Evolutionary conservation across 345 rosid genomes (phyloP), one percentile per base, ranked within the genome.

Genomic region (Streptanthus diversifolius): DNA sequence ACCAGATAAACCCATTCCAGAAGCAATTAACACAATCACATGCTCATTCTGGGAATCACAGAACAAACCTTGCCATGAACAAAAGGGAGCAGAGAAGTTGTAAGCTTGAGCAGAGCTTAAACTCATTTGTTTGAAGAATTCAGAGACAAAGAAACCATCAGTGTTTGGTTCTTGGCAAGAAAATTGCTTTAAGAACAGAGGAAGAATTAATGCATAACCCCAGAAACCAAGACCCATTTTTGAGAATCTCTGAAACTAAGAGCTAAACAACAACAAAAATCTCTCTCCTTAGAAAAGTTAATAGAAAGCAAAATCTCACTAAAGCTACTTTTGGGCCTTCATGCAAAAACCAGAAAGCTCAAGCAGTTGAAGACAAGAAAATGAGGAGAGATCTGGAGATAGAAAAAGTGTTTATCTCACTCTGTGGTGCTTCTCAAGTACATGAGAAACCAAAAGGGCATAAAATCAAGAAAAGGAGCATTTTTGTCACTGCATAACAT

Each of bases 71-170:
- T 45, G 71, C 98, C 93, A 86, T 56, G 87, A 82, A 79, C 98
- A 93, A 33, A 88, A 73, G 2, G 88, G 72, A 43, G 82, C 78
- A 71, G 93, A 85, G 58, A 82, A 82, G 79, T 82, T 79, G 75
- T 79, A 73, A 63, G 22, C 71, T 63, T 70, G 66, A 66, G 80
- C 32, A 76, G 85, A 82, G 45, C 58, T 40, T 52, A 73, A 69
- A 12, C 87, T 82, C 96, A 84, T 90, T 48, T 87, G 79, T 57
- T 82, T 82, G 53, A 87, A 77, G 74, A 93, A 89, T 58, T 86
- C 89, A 63, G 93, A 85, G 52, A 93, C 79, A 77, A 63, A 87
- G 78, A 71, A 93, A 52, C 79, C 96, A 85, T 93, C 98, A 49
- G 97, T 87, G 71, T 93, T 93, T 66, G 96, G 96, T 55, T 83